These are phyloP conservation scores for Pythium plurisporium DNA, from an alignment of 352 stramenopile genomes.

Conservation along the genomic window DNA sequence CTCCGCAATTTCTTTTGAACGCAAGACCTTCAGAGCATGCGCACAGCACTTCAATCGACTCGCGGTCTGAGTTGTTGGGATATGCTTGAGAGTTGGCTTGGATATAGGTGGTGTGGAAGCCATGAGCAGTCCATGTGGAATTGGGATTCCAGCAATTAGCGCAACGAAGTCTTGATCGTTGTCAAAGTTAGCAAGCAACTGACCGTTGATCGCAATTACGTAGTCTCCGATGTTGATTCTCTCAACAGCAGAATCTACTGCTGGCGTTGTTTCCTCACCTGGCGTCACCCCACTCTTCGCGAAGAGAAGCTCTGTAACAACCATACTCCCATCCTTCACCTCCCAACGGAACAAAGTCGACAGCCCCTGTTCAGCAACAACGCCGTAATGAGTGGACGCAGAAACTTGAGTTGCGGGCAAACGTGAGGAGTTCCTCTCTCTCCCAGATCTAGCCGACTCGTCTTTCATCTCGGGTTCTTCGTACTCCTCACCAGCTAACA, in stretches of 20 bases:
- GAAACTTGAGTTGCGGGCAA: neutral
- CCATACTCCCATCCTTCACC: constrained; percentile 36
- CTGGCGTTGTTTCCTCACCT: neutral
- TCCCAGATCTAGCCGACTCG: neutral
- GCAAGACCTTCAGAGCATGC: constrained; percentile 71
- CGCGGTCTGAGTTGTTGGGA: constrained; percentile 50
- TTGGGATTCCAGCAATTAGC: neutral
- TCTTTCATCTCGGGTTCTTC: constrained; percentile 31
- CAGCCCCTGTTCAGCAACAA: constrained; percentile 40
- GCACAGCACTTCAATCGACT: constrained; percentile 63
- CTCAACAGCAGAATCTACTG: neutral
- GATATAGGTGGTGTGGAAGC: constrained; percentile 34
- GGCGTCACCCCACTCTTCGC: neutral
- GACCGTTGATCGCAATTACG: constrained; percentile 20
- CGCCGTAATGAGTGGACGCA: constrained; percentile 28
- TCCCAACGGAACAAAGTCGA: constrained; percentile 7
- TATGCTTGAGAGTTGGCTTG: constrained; percentile 51
- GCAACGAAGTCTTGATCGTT: constrained; percentile 1
- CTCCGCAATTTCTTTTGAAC: constrained; percentile 66
- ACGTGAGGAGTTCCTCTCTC: neutral
- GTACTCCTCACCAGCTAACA: constrained; percentile 51
- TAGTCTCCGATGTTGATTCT: constrained; percentile 18
- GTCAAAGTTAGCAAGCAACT: neutral
- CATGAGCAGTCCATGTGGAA: constrained; percentile 57
- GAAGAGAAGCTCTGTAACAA: constrained; percentile 27